These are phyloP conservation scores for Takakia lepidozioides DNA, from an alignment of 225 moss, liverwort and hornwort genomes.

Conservation along the genomic window DNA sequence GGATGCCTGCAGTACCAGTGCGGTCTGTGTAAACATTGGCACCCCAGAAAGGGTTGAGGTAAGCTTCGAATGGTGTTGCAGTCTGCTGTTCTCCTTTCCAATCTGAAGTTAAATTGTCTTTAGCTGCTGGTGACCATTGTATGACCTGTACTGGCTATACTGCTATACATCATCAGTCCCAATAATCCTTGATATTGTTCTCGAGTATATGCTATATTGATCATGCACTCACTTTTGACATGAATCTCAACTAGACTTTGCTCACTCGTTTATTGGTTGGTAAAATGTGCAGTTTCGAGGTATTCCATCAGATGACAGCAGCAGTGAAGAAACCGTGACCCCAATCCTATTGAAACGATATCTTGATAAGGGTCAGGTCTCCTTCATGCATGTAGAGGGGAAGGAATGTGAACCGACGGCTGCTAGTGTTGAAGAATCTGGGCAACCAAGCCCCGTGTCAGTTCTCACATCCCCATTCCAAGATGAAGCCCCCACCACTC, in stretches of 20 bases:
- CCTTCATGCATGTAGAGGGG: too few species aligned
- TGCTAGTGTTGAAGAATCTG: slow-evolving; percentile 28
- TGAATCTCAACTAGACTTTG: too few species aligned
- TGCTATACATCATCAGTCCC: too few species aligned
- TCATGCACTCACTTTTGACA: too few species aligned
- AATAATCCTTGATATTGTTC: too few species aligned
- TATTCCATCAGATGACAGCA: neutral
- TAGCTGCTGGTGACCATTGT: too few species aligned
- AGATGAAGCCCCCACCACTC: slow-evolving; percentile 40
- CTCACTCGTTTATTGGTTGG: too few species aligned
- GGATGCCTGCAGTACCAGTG: slow-evolving; percentile 25
- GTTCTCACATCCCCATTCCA: slow-evolving; percentile 39
- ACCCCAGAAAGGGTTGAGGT: slow-evolving; percentile 23
- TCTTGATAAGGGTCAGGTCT: neutral
- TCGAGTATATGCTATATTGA: too few species aligned
- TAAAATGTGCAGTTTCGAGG: slow-evolving; percentile 1
- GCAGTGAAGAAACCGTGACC: slow-evolving; percentile 6
- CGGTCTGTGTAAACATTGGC: slow-evolving; percentile 8
- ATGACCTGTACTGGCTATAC: too few species aligned
- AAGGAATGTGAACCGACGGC: slow-evolving; percentile 13
- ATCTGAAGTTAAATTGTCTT: too few species aligned
- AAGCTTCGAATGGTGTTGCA: neutral
- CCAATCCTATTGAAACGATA: slow-evolving; percentile 12
- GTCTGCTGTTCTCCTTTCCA: too few species aligned
- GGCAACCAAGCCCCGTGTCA: slow-evolving; percentile 50